Evolutionary conservation across 768 basidiomycete genomes (phyloP).

Genomic region (Mycena alexandri): DNA sequence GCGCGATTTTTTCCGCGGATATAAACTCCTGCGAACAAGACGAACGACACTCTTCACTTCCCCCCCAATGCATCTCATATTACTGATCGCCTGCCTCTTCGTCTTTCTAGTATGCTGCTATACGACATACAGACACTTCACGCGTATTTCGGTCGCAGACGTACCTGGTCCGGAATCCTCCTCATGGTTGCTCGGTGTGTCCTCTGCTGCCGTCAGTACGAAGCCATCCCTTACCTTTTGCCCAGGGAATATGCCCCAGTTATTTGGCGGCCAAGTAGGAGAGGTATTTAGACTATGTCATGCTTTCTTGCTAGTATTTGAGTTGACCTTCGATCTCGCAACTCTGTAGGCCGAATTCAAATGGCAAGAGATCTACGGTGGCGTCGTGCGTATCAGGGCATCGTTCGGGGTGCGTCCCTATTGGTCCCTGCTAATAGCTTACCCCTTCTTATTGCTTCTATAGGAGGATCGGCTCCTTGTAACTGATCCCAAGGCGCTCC

Average conservation of each 20-base stretch:
- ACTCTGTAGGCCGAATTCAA: conserved; percentile 53
- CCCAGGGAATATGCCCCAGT: conserved; percentile 46
- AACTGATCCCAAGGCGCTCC: conserved; percentile 63
- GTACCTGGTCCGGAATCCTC: conserved; percentile 52
- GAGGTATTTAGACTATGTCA: conserved; percentile 41
- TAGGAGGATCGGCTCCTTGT: conserved; percentile 61
- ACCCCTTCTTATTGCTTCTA: conserved; percentile 12
- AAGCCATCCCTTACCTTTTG: not conserved
- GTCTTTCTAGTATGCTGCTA: conserved; percentile 39
- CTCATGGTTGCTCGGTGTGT: conserved; percentile 55
- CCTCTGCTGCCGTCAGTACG: not conserved
- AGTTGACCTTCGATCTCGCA: conserved; percentile 26
- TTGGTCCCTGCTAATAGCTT: not conserved
- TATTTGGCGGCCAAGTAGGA: conserved; percentile 50
- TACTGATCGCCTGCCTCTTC: conserved; percentile 25
- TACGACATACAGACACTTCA: conserved; percentile 46
- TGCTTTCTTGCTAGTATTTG: conserved; percentile 23
- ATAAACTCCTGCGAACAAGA: conserved; percentile 36
- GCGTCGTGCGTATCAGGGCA: conserved; percentile 53
- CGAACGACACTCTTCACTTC: conserved; percentile 25
- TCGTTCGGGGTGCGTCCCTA: conserved; percentile 51
- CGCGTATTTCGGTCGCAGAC: conserved; percentile 50
- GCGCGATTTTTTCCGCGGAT: conserved; percentile 36
- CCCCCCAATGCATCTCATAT: conserved; percentile 34
- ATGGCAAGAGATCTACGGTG: conserved; percentile 60